Percentiles rank a stretch among this genome's conserved stretches.
Evolutionary conservation across 352 stramenopile species (phyloP).

Genomic region (Plasmopara viticola): DNA sequence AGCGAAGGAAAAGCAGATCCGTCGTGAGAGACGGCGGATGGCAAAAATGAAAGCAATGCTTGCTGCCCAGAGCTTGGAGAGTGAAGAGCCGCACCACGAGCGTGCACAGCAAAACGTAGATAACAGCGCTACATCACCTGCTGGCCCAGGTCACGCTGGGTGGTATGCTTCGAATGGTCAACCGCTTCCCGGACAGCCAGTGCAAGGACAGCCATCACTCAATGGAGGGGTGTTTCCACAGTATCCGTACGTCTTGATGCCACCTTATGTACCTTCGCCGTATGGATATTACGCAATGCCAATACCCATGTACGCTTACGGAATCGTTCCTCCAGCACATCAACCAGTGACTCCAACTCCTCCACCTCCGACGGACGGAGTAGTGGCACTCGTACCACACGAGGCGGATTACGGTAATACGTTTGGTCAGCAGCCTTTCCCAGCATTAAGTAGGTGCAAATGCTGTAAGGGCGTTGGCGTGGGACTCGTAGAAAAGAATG

Average conservation of each 20-base stretch:
- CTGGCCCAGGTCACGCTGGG: conserved; percentile 2
- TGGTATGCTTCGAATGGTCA: conserved; percentile 13
- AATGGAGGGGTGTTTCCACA: conserved; percentile 27
- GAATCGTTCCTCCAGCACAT: conserved; percentile 20
- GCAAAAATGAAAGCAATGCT: conserved; percentile 34
- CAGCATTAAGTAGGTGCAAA: conserved; percentile 43
- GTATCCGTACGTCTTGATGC: conserved; percentile 36
- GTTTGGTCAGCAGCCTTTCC: conserved; percentile 13
- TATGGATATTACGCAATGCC: conserved; percentile 34
- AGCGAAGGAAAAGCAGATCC: conserved; percentile 24
- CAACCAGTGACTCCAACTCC: conserved; percentile 17
- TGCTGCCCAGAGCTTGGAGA: conserved; percentile 25
- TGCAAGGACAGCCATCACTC: conserved; percentile 5
- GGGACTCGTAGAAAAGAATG: conserved; percentile 62
- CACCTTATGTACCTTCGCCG: conserved; percentile 13
- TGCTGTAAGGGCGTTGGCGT: conserved; percentile 48
- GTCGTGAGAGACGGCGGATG: conserved; percentile 28
- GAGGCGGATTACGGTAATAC: conserved; percentile 4
- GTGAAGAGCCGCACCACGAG: conserved; percentile 4
- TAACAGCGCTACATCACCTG: conserved; percentile 6
- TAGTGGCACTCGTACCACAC: conserved; percentile 32
- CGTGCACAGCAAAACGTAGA: neutral
- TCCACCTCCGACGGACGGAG: conserved; percentile 14
- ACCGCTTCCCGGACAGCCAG: conserved; percentile 5
- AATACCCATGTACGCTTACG: conserved; percentile 26